Evolutionary conservation across 352 stramenopile genomes (phyloP).

Genomic region (Globisporangium lucens): DNA sequence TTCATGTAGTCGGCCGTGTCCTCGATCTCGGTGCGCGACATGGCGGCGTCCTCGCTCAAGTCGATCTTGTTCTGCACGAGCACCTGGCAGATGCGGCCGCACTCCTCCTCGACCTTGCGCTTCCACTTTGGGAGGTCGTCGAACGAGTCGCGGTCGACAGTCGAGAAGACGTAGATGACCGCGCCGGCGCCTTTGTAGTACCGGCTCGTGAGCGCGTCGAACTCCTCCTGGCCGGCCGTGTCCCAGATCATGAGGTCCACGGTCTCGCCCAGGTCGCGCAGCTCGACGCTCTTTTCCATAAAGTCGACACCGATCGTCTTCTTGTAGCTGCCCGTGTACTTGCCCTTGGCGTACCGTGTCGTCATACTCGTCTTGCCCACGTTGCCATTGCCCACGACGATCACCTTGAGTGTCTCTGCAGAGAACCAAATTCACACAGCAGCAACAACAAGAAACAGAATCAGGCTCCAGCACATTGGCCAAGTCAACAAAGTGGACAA

Average conservation of each 20-base stretch:
- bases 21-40: conserved; percentile 57
- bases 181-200: conserved; percentile 76
- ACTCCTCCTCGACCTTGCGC: conserved; percentile 68
- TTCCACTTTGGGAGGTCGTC: conserved; percentile 69
- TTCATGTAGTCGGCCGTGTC: conserved; percentile 58
- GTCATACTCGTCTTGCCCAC: conserved; percentile 85
- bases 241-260: conserved; percentile 85
- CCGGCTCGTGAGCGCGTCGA: conserved; percentile 71
- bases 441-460: not conserved
- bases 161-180: conserved; percentile 78
- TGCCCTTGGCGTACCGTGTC: conserved; percentile 70
- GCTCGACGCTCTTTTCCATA: conserved; percentile 73
- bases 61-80: conserved; percentile 81
- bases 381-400: conserved; percentile 83
- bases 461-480: not conserved
- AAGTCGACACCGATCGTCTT: conserved; percentile 86
- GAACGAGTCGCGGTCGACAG: conserved; percentile 66
- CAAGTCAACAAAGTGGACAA: not conserved
- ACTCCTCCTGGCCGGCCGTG: conserved; percentile 77
- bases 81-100: conserved; percentile 58
- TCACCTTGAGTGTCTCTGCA: conserved; percentile 76
- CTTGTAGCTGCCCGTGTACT: conserved; percentile 81
- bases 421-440: not conserved
- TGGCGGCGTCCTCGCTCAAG: conserved; percentile 54
- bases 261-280: conserved; percentile 55